Evolutionary conservation across 345 rosid species (phyloP).

Genomic region (Abelmoschus esculentus): DNA sequence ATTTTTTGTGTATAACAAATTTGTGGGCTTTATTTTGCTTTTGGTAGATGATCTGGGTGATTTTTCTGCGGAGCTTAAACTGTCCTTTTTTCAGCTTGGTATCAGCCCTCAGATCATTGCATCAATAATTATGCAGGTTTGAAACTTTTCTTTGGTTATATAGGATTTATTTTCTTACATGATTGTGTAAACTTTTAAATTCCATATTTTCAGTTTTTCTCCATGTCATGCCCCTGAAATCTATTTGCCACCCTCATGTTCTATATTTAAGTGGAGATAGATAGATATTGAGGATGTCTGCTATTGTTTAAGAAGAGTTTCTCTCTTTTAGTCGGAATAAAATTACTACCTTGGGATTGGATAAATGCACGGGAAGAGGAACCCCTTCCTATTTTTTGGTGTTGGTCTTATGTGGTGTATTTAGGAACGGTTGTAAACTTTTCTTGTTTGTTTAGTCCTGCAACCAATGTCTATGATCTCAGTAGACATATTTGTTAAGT

Average conservation of each 20-base stretch:
- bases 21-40: conserved; percentile 1
- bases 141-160: conserved; percentile 10
- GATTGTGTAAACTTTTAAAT: background rate
- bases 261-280: background rate
- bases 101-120: conserved; percentile 87
- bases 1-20: background rate
- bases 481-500: background rate
- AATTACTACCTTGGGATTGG: background rate
- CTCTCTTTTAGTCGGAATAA: background rate
- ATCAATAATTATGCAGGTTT: conserved; percentile 87
- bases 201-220: background rate
- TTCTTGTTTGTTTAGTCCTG: background rate
- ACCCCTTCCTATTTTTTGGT: background rate
- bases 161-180: background rate
- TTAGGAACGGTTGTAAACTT: background rate
- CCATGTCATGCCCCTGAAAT: background rate
- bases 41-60: conserved; percentile 81
- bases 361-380: background rate
- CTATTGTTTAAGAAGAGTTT: no score
- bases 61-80: conserved; percentile 67
- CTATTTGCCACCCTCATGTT: background rate
- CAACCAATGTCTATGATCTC: background rate
- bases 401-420: background rate
- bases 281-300: background rate
- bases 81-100: conserved; percentile 93